Evolutionary conservation across 2,329 filamentous ascomycete genomes (phyloP).

Genomic region (Aspergillus sp.): DNA sequence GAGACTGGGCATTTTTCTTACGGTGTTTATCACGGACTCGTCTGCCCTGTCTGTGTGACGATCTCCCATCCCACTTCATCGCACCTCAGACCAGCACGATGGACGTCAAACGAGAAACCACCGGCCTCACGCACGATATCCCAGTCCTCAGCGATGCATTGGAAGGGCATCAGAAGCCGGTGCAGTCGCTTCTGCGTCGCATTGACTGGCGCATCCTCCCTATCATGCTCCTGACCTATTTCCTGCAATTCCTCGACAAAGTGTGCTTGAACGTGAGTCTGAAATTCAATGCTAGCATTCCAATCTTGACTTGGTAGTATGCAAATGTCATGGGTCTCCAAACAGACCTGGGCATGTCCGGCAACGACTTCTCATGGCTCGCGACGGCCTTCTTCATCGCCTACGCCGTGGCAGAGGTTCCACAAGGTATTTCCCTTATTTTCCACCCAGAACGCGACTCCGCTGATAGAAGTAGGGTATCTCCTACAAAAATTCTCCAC

Average conservation of each 20-base stretch:
- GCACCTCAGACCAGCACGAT: not conserved
- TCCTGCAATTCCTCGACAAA: conserved; percentile 66
- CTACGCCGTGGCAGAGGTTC: conserved; percentile 59
- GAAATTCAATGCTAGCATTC: too few relatives aligned
- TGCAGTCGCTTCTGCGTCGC: conserved; percentile 49
- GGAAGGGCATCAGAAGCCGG: not conserved
- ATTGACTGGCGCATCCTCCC: conserved; percentile 62
- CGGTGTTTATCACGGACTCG: too few relatives aligned
- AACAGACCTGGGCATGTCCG: conserved; percentile 54
- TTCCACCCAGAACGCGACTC: not conserved
- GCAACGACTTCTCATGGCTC: conserved; percentile 63
- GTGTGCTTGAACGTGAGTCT: conserved; percentile 32
- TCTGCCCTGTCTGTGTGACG: not conserved
- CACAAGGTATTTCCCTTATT: conserved; percentile 50
- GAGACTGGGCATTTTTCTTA: too few relatives aligned
- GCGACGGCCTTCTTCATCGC: conserved; percentile 65
- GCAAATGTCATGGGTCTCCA: conserved; percentile 65
- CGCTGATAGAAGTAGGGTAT: conserved; percentile 41
- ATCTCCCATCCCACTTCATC: not conserved
- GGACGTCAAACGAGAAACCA: not conserved
- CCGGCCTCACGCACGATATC: not conserved
- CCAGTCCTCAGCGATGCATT: not conserved
- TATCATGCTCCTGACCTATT: conserved; percentile 62
- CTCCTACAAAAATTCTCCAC: conserved; percentile 62
- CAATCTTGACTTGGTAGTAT: conserved; percentile 47